Evolutionary conservation across 169 alveolate species (phyloP), one percentile per base, ranked within the genome.

Genomic region (Cryptosporidium viatorum): DNA sequence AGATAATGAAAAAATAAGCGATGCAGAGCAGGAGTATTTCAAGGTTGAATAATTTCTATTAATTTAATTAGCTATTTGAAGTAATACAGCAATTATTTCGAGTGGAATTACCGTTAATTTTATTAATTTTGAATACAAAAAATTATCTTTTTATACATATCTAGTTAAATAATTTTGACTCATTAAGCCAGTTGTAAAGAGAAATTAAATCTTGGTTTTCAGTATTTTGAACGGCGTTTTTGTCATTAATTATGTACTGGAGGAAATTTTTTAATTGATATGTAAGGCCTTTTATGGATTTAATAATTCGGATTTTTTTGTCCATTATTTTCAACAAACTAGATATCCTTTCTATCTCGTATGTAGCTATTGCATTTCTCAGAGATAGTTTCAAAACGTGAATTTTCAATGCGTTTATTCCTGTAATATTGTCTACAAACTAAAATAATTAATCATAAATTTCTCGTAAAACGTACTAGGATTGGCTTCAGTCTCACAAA

Each of bases 21-120:
- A 80, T 80, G 89, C 51, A 2, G 89, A 80, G 33, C 89, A 62
- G 29, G 89, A 80, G 43, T 80, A 80, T 58, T 80, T 80, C 68
- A 48, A 80, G 41, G 45, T 33, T 23, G 45, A 55, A 41, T 31
- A 58, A 73, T 52, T 71, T 52, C 31, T 18, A 51, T 31, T 52
- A 51, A 18, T 31, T 35, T 26, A 37, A 29, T 29, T 50, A 23
- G n/a, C 1, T 26, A 62, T 62, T 65, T 5, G 5, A 65, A 48
- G 14, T 48, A 14, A 7, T 14, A 0, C 0, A 37, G 43, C 43
- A 48, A 16, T 48, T 48, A 48, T 48, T 7, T 48, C 1, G 21
- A 16, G 9, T 5, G 12, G n/a, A 14, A 48, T 48, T 48, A 14
- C 6, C 21, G n/a, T 16, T 48, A 29, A 21, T 12, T 35, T 68